These are phyloP conservation scores for Blastomyces parvus DNA, from an alignment of 2,329 filamentous ascomycete genomes.

Conservation along the genomic window DNA sequence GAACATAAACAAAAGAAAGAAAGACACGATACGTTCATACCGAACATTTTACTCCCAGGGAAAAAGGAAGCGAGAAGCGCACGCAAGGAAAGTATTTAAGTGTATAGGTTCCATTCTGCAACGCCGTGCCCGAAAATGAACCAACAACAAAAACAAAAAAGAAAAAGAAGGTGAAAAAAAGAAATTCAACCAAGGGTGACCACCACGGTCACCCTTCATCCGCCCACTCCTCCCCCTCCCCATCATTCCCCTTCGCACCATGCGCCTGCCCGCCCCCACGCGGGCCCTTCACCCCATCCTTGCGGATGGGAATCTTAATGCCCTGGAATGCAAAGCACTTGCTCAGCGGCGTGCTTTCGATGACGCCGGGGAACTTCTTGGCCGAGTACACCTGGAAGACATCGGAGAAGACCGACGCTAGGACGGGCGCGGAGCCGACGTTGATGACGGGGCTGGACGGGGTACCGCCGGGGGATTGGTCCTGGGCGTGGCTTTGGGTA, in stretches of 20 bases:
- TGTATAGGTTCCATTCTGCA: neutral
- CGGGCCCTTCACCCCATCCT: constrained; percentile 56
- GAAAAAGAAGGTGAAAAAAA: neutral
- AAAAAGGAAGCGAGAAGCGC: neutral
- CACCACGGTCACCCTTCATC: neutral
- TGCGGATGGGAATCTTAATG: constrained; percentile 92
- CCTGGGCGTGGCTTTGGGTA: constrained; percentile 24
- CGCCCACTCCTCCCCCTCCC: constrained; percentile 15
- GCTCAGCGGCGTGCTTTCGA: constrained; percentile 82
- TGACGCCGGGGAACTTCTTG: constrained; percentile 97
- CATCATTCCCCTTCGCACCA: constrained; percentile 30
- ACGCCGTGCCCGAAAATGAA: constrained; percentile 1
- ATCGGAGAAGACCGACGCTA: constrained; percentile 79
- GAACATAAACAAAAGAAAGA: neutral
- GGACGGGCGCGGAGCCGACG: constrained; percentile 65
- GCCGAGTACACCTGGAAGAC: constrained; percentile 90
- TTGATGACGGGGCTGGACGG: constrained; percentile 48
- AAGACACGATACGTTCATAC: neutral
- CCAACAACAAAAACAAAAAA: neutral
- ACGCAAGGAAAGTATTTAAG: no score
- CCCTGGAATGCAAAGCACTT: constrained; percentile 89
- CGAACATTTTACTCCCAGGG: neutral
- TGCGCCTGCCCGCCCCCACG: constrained; percentile 38
- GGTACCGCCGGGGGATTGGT: constrained; percentile 20
- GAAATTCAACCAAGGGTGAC: neutral